phyloP scores from a whole-genome alignment of 2,329 filamentous ascomycete genomes.

The Curvularia spicifera region DNA sequence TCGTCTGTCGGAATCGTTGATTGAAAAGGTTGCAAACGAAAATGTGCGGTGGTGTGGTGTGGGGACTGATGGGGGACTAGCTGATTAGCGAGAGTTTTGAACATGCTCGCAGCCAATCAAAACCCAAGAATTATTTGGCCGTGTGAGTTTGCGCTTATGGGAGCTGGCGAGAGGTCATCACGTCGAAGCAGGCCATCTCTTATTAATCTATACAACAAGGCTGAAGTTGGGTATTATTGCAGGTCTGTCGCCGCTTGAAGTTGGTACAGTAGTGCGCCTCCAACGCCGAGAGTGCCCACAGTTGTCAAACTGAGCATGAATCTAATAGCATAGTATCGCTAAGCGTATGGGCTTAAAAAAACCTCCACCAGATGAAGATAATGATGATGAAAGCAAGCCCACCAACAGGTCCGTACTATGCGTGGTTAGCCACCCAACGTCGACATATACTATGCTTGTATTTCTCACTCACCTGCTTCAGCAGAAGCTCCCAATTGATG shows the following conservation, averaged over 20 bases:
- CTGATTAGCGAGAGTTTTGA: conserved; percentile 13
- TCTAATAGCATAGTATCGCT: conserved; percentile 1
- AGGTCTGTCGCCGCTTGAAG: conserved; percentile 9
- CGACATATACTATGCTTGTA: background rate
- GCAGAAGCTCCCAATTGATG: conserved; percentile 96
- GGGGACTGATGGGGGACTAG: conserved; percentile 8
- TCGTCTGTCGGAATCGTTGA: background rate
- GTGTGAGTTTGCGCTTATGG: background rate
- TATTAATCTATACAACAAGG: conserved; percentile 9
- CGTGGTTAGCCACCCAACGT: conserved; percentile 22
- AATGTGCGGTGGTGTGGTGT: conserved; percentile 14
- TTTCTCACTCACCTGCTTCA: conserved; percentile 73
- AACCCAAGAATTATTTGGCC: background rate
- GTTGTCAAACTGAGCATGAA: background rate
- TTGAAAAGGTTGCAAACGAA: conserved; percentile 4
- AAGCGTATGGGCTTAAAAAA: conserved; percentile 66
- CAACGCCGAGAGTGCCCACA: conserved; percentile 16
- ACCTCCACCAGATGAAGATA: conserved; percentile 89
- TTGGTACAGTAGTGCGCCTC: conserved; percentile 10
- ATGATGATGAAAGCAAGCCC: conserved; percentile 81
- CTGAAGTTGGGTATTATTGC: conserved; percentile 29
- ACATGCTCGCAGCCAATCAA: conserved; percentile 3
- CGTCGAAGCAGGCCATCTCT: background rate
- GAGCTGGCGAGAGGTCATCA: background rate
- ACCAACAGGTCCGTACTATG: conserved; percentile 83